These are phyloP conservation scores for Trichoderma cornu-damae DNA, from an alignment of 2,329 filamentous ascomycete genomes.

Conservation along the genomic window DNA sequence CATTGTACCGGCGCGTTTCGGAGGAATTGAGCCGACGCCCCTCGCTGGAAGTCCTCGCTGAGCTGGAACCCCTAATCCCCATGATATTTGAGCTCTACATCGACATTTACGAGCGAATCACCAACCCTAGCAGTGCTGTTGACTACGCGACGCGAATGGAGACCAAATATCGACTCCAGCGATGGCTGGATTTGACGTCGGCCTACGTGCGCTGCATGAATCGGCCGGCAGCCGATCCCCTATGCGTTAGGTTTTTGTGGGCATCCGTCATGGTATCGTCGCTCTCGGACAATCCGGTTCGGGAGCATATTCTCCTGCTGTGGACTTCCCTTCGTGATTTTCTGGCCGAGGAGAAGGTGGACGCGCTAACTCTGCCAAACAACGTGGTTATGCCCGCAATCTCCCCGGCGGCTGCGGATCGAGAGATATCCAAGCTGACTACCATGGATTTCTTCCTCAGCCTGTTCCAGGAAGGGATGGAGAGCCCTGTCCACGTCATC, in stretches of 20 bases:
- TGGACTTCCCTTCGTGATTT: constrained; percentile 55
- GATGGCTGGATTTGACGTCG: constrained; percentile 50
- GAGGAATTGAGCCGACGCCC: constrained; percentile 37
- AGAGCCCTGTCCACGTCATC: constrained; percentile 78
- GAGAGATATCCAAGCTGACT: constrained; percentile 85
- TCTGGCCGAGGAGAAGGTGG: constrained; percentile 37
- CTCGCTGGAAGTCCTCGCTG: constrained; percentile 26
- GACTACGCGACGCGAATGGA: constrained; percentile 45
- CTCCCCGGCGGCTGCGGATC: constrained; percentile 75
- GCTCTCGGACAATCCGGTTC: constrained; percentile 46
- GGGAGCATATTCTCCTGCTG: constrained; percentile 53
- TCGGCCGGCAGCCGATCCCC: constrained; percentile 32
- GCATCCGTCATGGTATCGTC: constrained; percentile 51
- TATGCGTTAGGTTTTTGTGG: constrained; percentile 54
- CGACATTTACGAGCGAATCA: constrained; percentile 55
- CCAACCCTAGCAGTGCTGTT: constrained; percentile 51
- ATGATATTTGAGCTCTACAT: constrained; percentile 60
- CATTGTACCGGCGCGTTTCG: constrained; percentile 44
- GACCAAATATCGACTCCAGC: constrained; percentile 45
- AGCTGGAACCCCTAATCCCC: constrained; percentile 44
- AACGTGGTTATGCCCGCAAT: constrained; percentile 86
- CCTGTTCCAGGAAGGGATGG: constrained; percentile 77
- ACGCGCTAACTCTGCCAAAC: constrained; percentile 64
- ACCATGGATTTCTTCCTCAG: constrained; percentile 95
- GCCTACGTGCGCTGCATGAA: constrained; percentile 38